These are phyloP conservation scores for Geotrichum phurueaensis DNA, from an alignment of 1,139 yeast genomes.

Conservation along the genomic window DNA sequence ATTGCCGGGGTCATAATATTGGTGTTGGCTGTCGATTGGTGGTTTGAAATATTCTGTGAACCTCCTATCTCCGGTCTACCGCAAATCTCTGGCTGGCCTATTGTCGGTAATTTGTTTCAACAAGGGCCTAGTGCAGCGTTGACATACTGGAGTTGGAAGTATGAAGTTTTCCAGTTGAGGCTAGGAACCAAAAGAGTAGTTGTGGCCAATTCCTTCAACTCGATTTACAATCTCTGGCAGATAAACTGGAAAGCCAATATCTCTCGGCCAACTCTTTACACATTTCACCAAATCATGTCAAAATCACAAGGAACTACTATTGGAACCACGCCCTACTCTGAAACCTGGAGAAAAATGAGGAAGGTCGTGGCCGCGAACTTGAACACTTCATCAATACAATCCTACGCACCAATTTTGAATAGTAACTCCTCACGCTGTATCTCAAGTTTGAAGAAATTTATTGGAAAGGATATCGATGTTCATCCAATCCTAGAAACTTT, in stretches of 20 bases:
- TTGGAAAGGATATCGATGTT: conserved; percentile 39
- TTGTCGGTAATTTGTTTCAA: conserved; percentile 48
- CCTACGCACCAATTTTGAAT: conserved; percentile 41
- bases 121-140: conserved; percentile 49
- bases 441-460: conserved; percentile 1
- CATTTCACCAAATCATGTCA: conserved; percentile 64
- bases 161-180: conserved; percentile 49
- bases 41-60: conserved; percentile 24
- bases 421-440: conserved; percentile 37
- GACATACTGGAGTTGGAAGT: conserved; percentile 45
- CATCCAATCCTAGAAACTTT: conserved; percentile 46
- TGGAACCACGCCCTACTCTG: conserved; percentile 70
- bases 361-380: conserved; percentile 50
- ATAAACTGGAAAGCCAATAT: conserved; percentile 49
- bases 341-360: conserved; percentile 47
- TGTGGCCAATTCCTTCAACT: conserved; percentile 57
- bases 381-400: conserved; percentile 37
- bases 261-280: conserved; percentile 61
- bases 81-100: conserved; percentile 39
- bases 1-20: background rate
- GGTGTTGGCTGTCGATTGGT: conserved; percentile 16
- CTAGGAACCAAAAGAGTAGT: conserved; percentile 53
- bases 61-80: conserved; percentile 27
- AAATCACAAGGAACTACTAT: conserved; percentile 54
- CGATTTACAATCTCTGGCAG: conserved; percentile 52